Base-by-base conservation (phyloP, 108 stramenopile genomes). In the Thalassiosira profunda region DNA sequence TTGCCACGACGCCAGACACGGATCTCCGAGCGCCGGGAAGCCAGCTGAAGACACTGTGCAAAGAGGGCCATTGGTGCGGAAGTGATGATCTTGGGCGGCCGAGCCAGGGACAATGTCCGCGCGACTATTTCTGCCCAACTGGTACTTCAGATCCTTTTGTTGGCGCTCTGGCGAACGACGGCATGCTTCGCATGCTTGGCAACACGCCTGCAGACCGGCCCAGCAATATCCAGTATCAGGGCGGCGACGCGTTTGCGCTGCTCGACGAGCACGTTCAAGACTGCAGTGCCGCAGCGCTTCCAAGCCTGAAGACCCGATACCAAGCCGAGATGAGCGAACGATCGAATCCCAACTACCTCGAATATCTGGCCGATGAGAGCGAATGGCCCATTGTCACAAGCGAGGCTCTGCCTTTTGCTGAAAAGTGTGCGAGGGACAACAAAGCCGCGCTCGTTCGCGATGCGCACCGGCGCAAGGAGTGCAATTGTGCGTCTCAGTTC, bases 1-100 rank as follows among this genome's bases (percentile, higher is more conserved):
- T 85, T 58, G 94, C 87, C 15, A 94, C 94, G 17, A 96, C 94
- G 4, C 92, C 94, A 4, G 94, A 96, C 46, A 64, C 70, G 0
- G 53, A 62, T 15, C 67, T 96, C 11, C 51, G 77, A 42, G 80
- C 91, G 9, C 84, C 92, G 23, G 41, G 40, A 44, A 80, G 85
- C 14, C 89, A 93, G 55, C 89, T 86, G 54, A 56, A 49, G 12
- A 46, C 41, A 28, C 69, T 96, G 23, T 96, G 94, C 59, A 71
- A 78, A 20, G 87, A 72, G 26, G 91, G 92, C 6, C 81, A 75
- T 49, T 70, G 58, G 54, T 96, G 94, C 71, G 89, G 86, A 28
- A 70, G 51, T 0, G 68, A 60, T 4, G 79, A 88, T 51, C 75
- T 80, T 34, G 54, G 47, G 14, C 51, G 55, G 45, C 41, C 58